Evolutionary conservation across 805 yeast species (phyloP).

Genomic region (Lachancea waltii): DNA sequence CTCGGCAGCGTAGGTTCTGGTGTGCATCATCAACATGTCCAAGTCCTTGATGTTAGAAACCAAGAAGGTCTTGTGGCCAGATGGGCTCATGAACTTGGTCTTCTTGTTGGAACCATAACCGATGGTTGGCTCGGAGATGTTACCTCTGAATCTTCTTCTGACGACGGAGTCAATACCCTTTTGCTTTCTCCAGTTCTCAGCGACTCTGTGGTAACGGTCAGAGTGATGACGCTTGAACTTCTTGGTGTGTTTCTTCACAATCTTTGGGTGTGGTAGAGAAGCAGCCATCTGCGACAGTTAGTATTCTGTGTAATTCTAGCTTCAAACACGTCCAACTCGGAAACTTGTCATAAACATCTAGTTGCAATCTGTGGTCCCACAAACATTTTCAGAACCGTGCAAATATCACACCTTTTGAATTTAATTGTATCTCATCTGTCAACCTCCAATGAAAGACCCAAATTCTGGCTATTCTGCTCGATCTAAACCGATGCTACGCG

Average conservation of each 20-base stretch:
- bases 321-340: too few relatives aligned
- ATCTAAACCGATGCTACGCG: too few relatives aligned
- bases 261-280: slow-evolving; percentile 96
- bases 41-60: slow-evolving; percentile 90
- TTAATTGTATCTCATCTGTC: too few relatives aligned
- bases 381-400: too few relatives aligned
- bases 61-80: slow-evolving; percentile 96
- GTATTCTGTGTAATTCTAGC: too few relatives aligned
- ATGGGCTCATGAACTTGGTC: slow-evolving; percentile 92
- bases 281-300: slow-evolving; percentile 69
- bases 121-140: slow-evolving; percentile 97
- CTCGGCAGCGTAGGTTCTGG: slow-evolving; percentile 99
- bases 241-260: slow-evolving; percentile 98
- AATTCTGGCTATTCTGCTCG: too few relatives aligned
- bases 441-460: too few relatives aligned
- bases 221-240: slow-evolving; percentile 99
- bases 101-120: slow-evolving; percentile 99
- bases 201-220: slow-evolving; percentile 98
- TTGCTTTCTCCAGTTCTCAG: slow-evolving; percentile 99
- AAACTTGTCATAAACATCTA: too few relatives aligned
- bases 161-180: slow-evolving; percentile 99
- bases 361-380: too few relatives aligned
- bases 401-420: too few relatives aligned
- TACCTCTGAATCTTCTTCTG: slow-evolving; percentile 99
- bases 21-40: slow-evolving; percentile 93